Conservation (phyloP, 2,329 filamentous ascomycete species). For the Didymella exigua region DNA sequence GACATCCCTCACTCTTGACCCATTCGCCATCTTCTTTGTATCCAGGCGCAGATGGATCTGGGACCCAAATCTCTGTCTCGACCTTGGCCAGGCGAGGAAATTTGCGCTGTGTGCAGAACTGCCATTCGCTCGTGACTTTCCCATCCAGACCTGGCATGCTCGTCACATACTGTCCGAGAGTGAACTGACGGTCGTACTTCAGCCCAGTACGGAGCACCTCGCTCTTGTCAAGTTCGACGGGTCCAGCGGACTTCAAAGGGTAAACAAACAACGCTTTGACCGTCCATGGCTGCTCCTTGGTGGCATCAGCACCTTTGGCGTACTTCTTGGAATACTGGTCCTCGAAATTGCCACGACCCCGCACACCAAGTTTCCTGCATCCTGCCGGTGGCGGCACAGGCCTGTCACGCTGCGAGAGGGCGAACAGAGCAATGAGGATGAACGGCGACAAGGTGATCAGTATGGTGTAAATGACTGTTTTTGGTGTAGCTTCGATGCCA, state of each 20-base stretch:
- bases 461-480: slow-evolving; percentile 22
- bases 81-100: slow-evolving; percentile 75
- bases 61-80: slow-evolving; percentile 69
- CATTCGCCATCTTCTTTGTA: slow-evolving; percentile 57
- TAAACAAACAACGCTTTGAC: slow-evolving; percentile 78
- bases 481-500: slow-evolving; percentile 22
- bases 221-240: slow-evolving; percentile 71
- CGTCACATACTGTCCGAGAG: slow-evolving; percentile 69
- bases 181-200: slow-evolving; percentile 81
- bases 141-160: slow-evolving; percentile 53
- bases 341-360: slow-evolving; percentile 57
- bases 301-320: slow-evolving; percentile 37
- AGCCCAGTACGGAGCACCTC: slow-evolving; percentile 71
- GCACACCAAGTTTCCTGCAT: slow-evolving; percentile 59
- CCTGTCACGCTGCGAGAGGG: slow-evolving; percentile 33
- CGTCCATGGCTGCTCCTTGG: slow-evolving; percentile 41
- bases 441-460: slow-evolving; percentile 19
- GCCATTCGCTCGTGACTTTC: slow-evolving; percentile 59
- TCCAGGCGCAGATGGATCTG: slow-evolving; percentile 63
- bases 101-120: slow-evolving; percentile 72
- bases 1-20: slow-evolving; percentile 62
- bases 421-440: slow-evolving; percentile 30
- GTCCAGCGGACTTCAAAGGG: slow-evolving; percentile 81
- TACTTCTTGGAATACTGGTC: slow-evolving; percentile 63
- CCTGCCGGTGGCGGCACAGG: slow-evolving; percentile 47